These are phyloP conservation scores for Neocatenulostroma microsporum DNA, from an alignment of 2,329 filamentous ascomycete species.

Conservation along the genomic window DNA sequence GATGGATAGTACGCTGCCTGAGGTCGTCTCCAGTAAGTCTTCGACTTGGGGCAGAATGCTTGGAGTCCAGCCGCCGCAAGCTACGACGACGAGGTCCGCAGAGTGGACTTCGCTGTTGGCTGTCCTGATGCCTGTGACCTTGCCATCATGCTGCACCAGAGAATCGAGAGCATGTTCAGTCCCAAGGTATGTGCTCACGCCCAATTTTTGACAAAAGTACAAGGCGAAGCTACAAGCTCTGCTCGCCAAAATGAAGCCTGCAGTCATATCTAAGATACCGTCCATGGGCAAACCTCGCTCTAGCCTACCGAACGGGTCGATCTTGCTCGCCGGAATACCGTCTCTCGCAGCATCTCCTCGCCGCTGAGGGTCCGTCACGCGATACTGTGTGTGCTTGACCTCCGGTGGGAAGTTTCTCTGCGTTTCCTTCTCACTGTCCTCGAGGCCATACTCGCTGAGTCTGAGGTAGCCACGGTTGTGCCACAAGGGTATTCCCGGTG, in stretches of 20 bases:
- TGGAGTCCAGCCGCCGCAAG: slow-evolving; percentile 19
- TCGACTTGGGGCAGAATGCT: slow-evolving; percentile 35
- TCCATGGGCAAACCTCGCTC: slow-evolving; percentile 1
- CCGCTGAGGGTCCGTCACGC: slow-evolving; percentile 1
- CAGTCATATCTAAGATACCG: slow-evolving; percentile 4
- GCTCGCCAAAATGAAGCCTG: slow-evolving; percentile 7
- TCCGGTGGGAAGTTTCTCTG: slow-evolving; percentile 1
- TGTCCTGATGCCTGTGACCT: slow-evolving; percentile 11
- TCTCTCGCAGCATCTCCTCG: slow-evolving; percentile 1
- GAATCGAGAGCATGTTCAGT: background rate
- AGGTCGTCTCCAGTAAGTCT: slow-evolving; percentile 40
- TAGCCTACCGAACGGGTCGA: slow-evolving; percentile 2
- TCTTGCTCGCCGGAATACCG: slow-evolving; percentile 3
- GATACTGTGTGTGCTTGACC: slow-evolving; percentile 2
- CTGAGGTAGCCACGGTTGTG: slow-evolving; percentile 15
- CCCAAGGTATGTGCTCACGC: slow-evolving; percentile 2
- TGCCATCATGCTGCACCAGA: background rate
- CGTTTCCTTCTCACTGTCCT: slow-evolving; percentile 4
- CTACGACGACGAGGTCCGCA: slow-evolving; percentile 14
- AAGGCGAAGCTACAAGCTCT: slow-evolving; percentile 6
- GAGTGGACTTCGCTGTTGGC: slow-evolving; percentile 37
- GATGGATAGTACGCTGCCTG: slow-evolving; percentile 38
- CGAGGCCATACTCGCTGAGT: slow-evolving; percentile 8
- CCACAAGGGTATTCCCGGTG: slow-evolving; percentile 9
- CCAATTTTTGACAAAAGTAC: slow-evolving; percentile 3